Evolutionary conservation across 345 rosid species (phyloP), one percentile per base, ranked within the genome.

Genomic region (Hypericum androsaemum): DNA sequence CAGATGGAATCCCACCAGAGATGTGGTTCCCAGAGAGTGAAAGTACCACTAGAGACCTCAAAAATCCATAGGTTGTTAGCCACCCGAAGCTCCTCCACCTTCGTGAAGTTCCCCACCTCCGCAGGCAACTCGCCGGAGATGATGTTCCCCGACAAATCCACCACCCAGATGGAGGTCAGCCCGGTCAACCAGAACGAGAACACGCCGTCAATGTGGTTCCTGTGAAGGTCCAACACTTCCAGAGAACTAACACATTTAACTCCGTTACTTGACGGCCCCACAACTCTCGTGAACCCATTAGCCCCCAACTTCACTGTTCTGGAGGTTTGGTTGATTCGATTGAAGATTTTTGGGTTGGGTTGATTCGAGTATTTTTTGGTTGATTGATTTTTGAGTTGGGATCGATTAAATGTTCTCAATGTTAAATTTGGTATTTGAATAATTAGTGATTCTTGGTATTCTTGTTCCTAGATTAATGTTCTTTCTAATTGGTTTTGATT

Each of bases 191-290:
- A 88, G 41, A 60, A 48, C 5, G 96, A 94, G 58, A 88, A 79
- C 48, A 62, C 53, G 28, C 79, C 80, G 12, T 10, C 12, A 57
- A 88, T 77, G 68, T n/a, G 64, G 64, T 84, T 88, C 76, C 70
- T 85, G 80, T 84, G 88, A 77, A 84, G 53, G 63, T 88, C 94
- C 53, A 88, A 63, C 47, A 74, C 77, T 79, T 80, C 86, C 54
- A 88, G 57, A 58, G 61, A 61, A 47, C 84, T 62, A 52, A 44
- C 62, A 61, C n/a, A n/a, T n/a, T n/a, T n/a, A n/a, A n/a, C n/a
- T n/a, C n/a, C n/a, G n/a, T n/a, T n/a, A n/a, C n/a, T 71, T 66
- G 67, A 80, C 80, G 84, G 86, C 86, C 62, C 50, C 32, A 61
- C 53, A 11, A 88, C 42, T 6, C 82, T 75, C 80, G 88, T 84